A percentile compares a stretch with the other conserved stretches of the same genome.
These are phyloP conservation scores for Draba incana DNA, from an alignment of 345 rosid genomes.

Conservation along the genomic window DNA sequence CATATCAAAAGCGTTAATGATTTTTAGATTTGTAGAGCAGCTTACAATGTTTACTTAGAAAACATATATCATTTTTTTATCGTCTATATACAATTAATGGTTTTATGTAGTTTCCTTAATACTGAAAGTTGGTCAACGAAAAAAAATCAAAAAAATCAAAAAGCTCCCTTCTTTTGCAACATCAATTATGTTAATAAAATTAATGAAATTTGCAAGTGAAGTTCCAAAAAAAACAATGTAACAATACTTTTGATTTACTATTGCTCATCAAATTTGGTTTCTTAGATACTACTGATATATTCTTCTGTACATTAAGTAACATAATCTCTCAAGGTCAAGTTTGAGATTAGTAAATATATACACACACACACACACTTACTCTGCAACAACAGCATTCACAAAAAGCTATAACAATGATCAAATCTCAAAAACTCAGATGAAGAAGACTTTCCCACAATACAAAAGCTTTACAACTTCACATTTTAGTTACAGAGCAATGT, in stretches of 20 bases:
- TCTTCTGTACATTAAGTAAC: conserved; percentile 9
- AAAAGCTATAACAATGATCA: conserved; percentile 13
- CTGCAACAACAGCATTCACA: conserved; percentile 10
- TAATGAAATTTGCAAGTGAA: background rate
- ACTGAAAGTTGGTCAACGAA: too few relatives aligned
- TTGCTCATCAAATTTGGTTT: background rate
- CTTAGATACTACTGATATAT: background rate
- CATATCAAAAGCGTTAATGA: too few relatives aligned
- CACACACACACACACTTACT: conserved; percentile 4
- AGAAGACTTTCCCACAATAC: conserved; percentile 14
- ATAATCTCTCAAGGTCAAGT: conserved; percentile 17
- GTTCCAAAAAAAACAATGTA: background rate
- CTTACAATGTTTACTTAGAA: too few relatives aligned
- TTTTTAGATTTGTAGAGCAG: too few relatives aligned
- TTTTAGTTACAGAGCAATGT: conserved; percentile 77
- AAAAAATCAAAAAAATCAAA: too few relatives aligned
- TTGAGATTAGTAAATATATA: conserved; percentile 22
- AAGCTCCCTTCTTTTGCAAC: too few relatives aligned
- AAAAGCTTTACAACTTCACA: conserved; percentile 18
- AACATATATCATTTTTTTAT: too few relatives aligned
- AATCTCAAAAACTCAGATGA: conserved; percentile 9
- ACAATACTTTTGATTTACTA: conserved; percentile 3
- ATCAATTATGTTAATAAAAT: background rate
- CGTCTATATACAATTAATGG: too few relatives aligned
- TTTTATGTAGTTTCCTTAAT: too few relatives aligned